Conservation (phyloP, 768 basidiomycete species). For the Amanita thiersii region DNA sequence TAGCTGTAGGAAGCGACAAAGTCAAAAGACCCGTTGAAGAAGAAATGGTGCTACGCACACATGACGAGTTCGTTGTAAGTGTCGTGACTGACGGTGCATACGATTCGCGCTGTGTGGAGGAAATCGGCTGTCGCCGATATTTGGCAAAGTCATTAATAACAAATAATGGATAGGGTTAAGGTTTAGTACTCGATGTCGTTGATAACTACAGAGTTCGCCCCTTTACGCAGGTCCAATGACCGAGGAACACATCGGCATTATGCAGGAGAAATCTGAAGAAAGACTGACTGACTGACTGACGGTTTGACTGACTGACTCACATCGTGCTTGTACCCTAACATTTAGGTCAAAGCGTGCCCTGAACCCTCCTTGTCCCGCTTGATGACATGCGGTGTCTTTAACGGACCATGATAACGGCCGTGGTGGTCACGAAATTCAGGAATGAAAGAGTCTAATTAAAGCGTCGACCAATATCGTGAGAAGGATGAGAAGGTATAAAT, state of each 20-base stretch:
- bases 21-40: background rate
- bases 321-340: no score
- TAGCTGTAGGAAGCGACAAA: constrained; percentile 18
- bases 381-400: constrained; percentile 2
- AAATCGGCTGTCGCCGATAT: constrained; percentile 16
- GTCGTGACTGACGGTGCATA: no score
- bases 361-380: background rate
- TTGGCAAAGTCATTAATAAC: constrained; percentile 8
- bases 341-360: constrained; percentile 6
- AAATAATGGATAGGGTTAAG: constrained; percentile 3
- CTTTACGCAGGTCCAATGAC: background rate
- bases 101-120: background rate
- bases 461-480: no score
- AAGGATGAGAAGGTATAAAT: constrained; percentile 1
- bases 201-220: background rate
- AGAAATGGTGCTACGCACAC: constrained; percentile 20
- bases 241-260: background rate
- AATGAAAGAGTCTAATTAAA: background rate
- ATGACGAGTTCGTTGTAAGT: no score
- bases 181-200: background rate
- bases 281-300: no score
- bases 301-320: no score
- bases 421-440: no score
- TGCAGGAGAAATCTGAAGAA: background rate
- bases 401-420: background rate